Evolutionary conservation across 208 protist species (phyloP), one percentile per base, ranked within the genome.

Genomic region (Novymonas esmeraldas): DNA sequence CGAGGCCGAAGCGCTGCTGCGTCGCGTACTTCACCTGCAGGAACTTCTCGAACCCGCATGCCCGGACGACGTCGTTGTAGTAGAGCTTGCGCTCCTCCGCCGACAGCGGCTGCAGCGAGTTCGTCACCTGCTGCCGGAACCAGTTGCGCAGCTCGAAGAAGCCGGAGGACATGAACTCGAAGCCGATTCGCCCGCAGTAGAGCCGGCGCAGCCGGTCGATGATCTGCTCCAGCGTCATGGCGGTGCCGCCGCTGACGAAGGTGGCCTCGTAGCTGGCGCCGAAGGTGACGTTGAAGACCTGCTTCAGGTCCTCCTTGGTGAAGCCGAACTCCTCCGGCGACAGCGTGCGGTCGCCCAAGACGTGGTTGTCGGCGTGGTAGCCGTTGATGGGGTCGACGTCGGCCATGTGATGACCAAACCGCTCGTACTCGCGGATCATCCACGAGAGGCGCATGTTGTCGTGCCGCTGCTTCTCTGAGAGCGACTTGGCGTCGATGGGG

Each of bases 111-210:
- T 89, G 44, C 16, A 89, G 66, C 7, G 85, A 85, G 78, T 98
- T 90, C 49, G 64, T 64, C 70, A 94, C 88, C 64, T 96, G 78
- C 52, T 98, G 82, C 20, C 95, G 83, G 67, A 99, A 94, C 97
- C 97, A 99, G 73, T 99, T 97, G 66, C 94, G 91, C 60, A 97
- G 76, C 28, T 98, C 90, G 56, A 94, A 85, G 77, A 87, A 92
- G 49, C 89, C 86, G 73, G 98, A 98, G 29, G 98, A 94, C 93
- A 99, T 98, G 82, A 98, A 99, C 86, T 99, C 97, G 70, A 95
- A 97, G 44, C 96, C 96, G 59, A 98, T 96, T 5, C 75, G 76
- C 24, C 88, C 87, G 64, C 90, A 97, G 84, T 98, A 98, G 75
- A 96, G 90, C 22, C 75, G 60, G 31, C 74, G 72, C 20, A 97